Base-by-base conservation (phyloP, 805 yeast species). In the Komagataella phaffii region DNA sequence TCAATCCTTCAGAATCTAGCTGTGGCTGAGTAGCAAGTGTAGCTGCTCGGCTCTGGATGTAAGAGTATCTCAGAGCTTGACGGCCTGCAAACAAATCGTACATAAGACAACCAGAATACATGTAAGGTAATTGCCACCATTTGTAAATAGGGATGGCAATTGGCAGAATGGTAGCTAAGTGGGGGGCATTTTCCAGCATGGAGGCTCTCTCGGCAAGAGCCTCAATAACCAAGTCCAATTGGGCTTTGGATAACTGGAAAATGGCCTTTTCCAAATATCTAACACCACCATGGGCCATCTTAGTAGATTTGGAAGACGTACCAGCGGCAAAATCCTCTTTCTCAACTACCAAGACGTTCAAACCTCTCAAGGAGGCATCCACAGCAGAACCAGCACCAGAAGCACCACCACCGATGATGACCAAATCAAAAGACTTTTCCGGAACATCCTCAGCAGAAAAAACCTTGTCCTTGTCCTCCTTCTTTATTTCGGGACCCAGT, bases 231-330 rank as follows among this genome's bases (percentile, higher is more conserved):
- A 88, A 75, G 68, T 85, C 87, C 67, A 85, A 74, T 72, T 90
- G 98, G 54, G 83, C 91, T 67, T 87, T 88, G 53, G 95, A 89
- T 50, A 90, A 75, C 70, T 88, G 89, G 79, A 88, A 88, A 61
- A 90, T 80, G 45, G 97, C 97, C 72, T 90, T 90, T 66, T 90
- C 98, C 62, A 90, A 76, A 67, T 90, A 90, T 61, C 98, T 76
- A 46, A 90, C 96, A 65, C 98, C 98, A 58, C 98, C 98, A 64
- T 90, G 98, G 47, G 96, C 96, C 82, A 90, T 86, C 71, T 90
- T 90, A 49, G 98, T 90, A 14, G 96, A 86, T 61, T 89, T 86
- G 43, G 96, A 88, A 7, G 95, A 85, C 14, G 97, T 91, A 46
- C 96, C 96, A 7, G 88, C 76, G 6, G 96, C 96, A 63, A 85